Evolutionary conservation across 805 yeast species (phyloP).

Genomic region (Cyberlindnera maclurae): DNA sequence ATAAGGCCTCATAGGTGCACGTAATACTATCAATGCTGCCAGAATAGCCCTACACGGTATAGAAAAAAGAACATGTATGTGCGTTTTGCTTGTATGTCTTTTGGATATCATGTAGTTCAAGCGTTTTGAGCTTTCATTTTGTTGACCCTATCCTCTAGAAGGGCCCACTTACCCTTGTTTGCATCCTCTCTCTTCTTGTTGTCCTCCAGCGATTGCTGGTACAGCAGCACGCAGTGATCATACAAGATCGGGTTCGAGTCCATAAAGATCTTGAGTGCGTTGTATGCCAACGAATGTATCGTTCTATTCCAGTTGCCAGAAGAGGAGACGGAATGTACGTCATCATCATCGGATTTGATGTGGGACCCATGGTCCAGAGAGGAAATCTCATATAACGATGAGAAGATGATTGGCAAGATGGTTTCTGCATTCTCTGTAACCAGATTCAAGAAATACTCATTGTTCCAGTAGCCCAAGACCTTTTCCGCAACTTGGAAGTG

Average conservation of each 20-base stretch:
- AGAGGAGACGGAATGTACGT: constrained; percentile 18
- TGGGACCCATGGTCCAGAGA: constrained; percentile 19
- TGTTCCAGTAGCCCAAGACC: constrained; percentile 88
- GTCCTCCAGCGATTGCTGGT: constrained; percentile 72
- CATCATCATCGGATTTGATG: constrained; percentile 12
- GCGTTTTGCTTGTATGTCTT: too few species aligned
- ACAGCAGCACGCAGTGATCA: constrained; percentile 86
- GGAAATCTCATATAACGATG: constrained; percentile 82
- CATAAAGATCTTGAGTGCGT: constrained; percentile 83
- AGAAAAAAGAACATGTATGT: too few species aligned
- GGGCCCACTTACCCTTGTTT: constrained; percentile 64
- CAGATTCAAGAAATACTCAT: constrained; percentile 84
- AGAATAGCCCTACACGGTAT: too few species aligned
- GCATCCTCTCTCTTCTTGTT: constrained; percentile 57
- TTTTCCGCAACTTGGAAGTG: constrained; percentile 98
- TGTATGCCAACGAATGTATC: constrained; percentile 83
- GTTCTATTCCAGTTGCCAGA: constrained; percentile 88
- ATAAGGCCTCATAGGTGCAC: constrained; percentile 35
- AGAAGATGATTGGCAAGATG: constrained; percentile 85
- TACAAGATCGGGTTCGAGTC: constrained; percentile 87
- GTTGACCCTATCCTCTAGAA: constrained; percentile 54
- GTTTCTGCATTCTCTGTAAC: constrained; percentile 91
- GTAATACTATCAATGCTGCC: background rate
- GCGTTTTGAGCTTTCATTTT: constrained; percentile 2
- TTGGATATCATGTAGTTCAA: background rate